Evolutionary conservation across 768 basidiomycete species (phyloP), one percentile per base, ranked within the genome.

Genomic region (Phallus indusiatus): DNA sequence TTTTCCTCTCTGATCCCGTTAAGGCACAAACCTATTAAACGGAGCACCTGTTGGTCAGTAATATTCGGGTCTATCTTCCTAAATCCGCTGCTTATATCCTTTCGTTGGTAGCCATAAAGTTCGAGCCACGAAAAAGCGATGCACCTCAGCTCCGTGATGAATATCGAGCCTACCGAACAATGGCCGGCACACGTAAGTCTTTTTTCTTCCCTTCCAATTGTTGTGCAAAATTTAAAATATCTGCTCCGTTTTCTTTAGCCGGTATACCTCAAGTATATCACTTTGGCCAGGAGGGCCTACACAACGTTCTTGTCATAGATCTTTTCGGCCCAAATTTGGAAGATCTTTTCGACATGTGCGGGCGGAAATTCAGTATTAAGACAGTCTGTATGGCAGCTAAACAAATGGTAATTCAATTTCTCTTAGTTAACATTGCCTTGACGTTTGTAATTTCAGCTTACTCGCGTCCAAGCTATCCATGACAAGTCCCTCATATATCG

Each of bases 371-470:
- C 75, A 83, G 83, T 55, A 85, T 95, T 72, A 99, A 99, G 81
- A 98, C 95, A 0, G 95, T 97, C 24, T 96, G 93, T 70, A 93
- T 99, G 95, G 89, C 91, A 54, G 96, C 96, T 17, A 97, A 90
- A 73, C 96, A 99, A 72, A 99, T 98, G 95, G 95, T 94, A 63
- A 71, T 84, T 72, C 16, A 34, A 37, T 47, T 33, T 51, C 28
- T 28, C 28, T 42, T 42, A 4, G 4, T 28, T 28, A 5, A 2
- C n/a, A 5, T 42, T 42, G 42, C 12, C n/a, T 42, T 42, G 12
- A 14, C n/a, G 42, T 42, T 42, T 42, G 42, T 42, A 4, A n/a
- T 24, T 63, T 64, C 18, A 62, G 95, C 83, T 99, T 62, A 87
- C 94, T 51, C 91, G 95, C 60, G 93, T 98, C 3, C 95, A 99